These are phyloP conservation scores for Lasiodiplodia gonubiensis DNA, from an alignment of 2,329 filamentous ascomycete species.

Conservation along the genomic window DNA sequence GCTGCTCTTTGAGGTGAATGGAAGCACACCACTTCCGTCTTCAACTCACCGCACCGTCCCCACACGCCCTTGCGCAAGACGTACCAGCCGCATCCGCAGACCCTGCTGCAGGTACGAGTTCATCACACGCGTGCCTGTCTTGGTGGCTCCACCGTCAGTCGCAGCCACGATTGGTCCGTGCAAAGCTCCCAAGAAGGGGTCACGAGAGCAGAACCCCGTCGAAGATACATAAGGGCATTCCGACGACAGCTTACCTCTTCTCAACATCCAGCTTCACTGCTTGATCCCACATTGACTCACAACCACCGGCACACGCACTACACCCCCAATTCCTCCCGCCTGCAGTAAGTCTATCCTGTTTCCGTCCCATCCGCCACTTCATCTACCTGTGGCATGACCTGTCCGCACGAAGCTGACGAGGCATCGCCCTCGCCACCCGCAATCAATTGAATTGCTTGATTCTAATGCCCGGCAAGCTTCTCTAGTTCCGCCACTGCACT, in stretches of 20 bases:
- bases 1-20: slow-evolving; percentile 5
- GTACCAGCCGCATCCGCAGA: neutral
- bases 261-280: slow-evolving; percentile 6
- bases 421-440: slow-evolving; percentile 22
- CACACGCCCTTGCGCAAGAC: neutral
- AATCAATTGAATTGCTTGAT: slow-evolving; percentile 25
- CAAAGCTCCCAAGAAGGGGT: slow-evolving; percentile 25
- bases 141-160: slow-evolving; percentile 25
- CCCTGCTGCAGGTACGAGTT: slow-evolving; percentile 26
- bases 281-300: slow-evolving; percentile 10
- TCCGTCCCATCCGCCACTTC: slow-evolving; percentile 11
- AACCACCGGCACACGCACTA: neutral
- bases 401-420: slow-evolving; percentile 28
- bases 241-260: slow-evolving; percentile 18
- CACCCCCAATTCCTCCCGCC: neutral
- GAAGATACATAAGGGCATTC: slow-evolving; percentile 29
- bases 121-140: slow-evolving; percentile 24
- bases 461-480: slow-evolving; percentile 2
- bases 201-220: slow-evolving; percentile 30
- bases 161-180: slow-evolving; percentile 25
- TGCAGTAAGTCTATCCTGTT: neutral
- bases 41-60: slow-evolving; percentile 10
- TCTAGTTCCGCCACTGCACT: slow-evolving; percentile 46
- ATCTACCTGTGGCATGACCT: slow-evolving; percentile 23
- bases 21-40: slow-evolving; percentile 9